Base-by-base conservation (phyloP, 768 basidiomycete species). In the Russula ochroleuca region DNA sequence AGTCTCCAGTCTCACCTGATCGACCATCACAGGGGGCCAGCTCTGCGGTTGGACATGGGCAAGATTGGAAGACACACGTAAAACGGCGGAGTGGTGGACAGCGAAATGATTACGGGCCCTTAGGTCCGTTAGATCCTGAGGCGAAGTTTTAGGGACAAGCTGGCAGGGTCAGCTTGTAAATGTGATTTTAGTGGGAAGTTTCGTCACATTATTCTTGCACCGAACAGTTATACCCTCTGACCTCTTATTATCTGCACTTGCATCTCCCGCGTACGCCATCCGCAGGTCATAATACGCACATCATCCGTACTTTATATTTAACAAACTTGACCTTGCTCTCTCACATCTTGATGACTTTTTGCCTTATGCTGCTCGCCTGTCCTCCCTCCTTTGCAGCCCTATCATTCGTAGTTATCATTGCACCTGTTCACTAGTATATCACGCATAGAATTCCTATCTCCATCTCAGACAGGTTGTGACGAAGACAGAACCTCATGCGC, bases 81-180 rank as follows among this genome's bases (percentile, higher is more conserved):
- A 77, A 78, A 70, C 76, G 74, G 64, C 72, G 79, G 63, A 75
- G 75, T 62, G 77, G 72, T 35, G 78, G 73, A 68, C 70, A 66
- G 11, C 67, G 69, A 59, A 72, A 75, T 52, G 72, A 73, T 45
- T 83, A 83, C 58, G 83, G 81, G 40, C 81, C 81, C 0, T 72
- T 83, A 50, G 83, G 78, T 31, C 78, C 78, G 3, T 68, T 79
- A 45, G 78, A 76, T 62, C 76, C 77, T 51, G 69, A 69, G 37
- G 28, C 69, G 53, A 68, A 59, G 52, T 69, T 72, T 57, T 74
- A 65, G 41, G 41, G 68, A 66, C 54, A 45, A 23, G 50, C 47
- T 58, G 49, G 51, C 59, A 61, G 64, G 28, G 65, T 58, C 59
- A 48, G 64, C 58, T 56, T 67, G 48, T 31, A n/a, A 53, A 23